Base-by-base conservation (phyloP, 2,329 filamentous ascomycete genomes). In the Colletotrichum aenigma region DNA sequence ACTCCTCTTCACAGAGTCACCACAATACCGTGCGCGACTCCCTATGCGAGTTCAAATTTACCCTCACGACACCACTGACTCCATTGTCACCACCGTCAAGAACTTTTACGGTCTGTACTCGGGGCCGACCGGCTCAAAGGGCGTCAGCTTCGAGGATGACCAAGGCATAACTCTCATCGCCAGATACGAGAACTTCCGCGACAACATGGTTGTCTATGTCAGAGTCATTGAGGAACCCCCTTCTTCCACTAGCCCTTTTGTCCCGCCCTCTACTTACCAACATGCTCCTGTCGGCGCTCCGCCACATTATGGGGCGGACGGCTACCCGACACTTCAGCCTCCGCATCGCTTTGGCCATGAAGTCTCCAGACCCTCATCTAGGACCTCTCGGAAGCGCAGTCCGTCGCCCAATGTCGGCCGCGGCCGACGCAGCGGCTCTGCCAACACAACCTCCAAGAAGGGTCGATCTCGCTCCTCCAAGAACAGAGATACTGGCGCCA, bases 101-200 rank as follows among this genome's bases (percentile, higher is more conserved):
- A 98, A 98, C 88, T 98, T 98, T 87, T 98, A 98, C 83, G 97
- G 97, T 76, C 91, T 99, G 79, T 98, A 98, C 84, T 95, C 96
- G 78, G 93, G 91, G 77, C 88, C 89, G 43, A 86, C 86, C 77
- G 91, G 92, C 79, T 92, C 92, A 79, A 93, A 93, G 83, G 96
- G 97, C 79, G 94, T 99, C 82, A 98, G 95, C 86, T 98, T 99
- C 82, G 96, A 98, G 86, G 96, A 98, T 84, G 92, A 95, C 78
- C 89, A 94, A 81, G 95, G 95, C 81, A 96, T 94, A 81, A 98
- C 94, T 76, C 92, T 99, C 82, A 98, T 99, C 85, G 96, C 96
- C 78, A 93, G 95, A 76, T 98, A 98, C 85, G 96, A 98, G 86
- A 99, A 99, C 88, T 96, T 99, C 83, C 91, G 91, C 80, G 93